Evolutionary conservation across 768 basidiomycete species (phyloP).

Genomic region (Punctularia strigosozonata): DNA sequence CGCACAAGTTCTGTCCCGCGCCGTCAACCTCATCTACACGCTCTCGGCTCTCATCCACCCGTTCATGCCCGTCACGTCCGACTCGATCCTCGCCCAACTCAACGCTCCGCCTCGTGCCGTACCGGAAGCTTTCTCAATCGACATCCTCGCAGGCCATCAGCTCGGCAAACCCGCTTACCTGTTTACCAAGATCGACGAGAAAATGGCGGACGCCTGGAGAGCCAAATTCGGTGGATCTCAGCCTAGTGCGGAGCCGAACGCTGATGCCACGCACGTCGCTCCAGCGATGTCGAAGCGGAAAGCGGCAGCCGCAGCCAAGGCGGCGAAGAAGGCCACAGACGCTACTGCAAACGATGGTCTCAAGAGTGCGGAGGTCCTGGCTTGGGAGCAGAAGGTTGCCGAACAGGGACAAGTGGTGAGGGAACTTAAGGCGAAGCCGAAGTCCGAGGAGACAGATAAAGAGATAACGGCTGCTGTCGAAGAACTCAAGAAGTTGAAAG

Average conservation of each 20-base stretch:
- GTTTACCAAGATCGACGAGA: conserved; percentile 91
- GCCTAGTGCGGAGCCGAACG: conserved; percentile 25
- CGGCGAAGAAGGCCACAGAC: conserved; percentile 29
- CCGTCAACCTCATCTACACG: conserved; percentile 87
- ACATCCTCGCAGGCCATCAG: conserved; percentile 78
- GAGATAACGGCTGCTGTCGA: conserved; percentile 51
- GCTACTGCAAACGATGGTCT: conserved; percentile 32
- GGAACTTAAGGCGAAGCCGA: conserved; percentile 54
- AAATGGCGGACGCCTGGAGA: conserved; percentile 76
- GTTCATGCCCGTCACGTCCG: conserved; percentile 91
- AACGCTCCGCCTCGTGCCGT: conserved; percentile 81
- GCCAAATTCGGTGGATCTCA: conserved; percentile 61
- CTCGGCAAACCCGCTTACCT: conserved; percentile 82
- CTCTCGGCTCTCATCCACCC: conserved; percentile 81
- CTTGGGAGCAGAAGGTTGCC: conserved; percentile 62
- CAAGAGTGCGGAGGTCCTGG: conserved; percentile 62
- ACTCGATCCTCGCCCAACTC: conserved; percentile 72
- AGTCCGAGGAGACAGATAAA: conserved; percentile 47
- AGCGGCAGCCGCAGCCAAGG: conserved; percentile 29
- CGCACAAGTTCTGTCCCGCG: conserved; percentile 81
- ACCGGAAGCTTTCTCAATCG: conserved; percentile 59
- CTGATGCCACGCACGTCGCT: conserved; percentile 28
- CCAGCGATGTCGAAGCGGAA: conserved; percentile 44
- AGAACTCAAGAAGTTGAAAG: conserved; percentile 54
- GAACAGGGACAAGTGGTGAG: conserved; percentile 70